Base-by-base conservation (phyloP, 2,329 filamentous ascomycete genomes). In the Ophiocordyceps camponoti-floridani region DNA sequence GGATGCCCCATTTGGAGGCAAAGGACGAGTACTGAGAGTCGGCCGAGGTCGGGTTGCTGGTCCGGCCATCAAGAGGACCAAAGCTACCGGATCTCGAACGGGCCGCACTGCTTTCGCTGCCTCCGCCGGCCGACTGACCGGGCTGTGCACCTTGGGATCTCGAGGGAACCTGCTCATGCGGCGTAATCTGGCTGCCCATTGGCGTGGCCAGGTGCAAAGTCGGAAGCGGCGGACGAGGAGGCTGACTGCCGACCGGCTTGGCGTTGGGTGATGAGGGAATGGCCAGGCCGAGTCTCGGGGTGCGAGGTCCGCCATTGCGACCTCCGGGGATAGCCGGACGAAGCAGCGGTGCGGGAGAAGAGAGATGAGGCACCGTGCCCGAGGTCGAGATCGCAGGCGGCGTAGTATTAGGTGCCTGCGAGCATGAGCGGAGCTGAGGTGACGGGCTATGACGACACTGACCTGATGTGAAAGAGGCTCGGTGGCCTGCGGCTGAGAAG, bases 21-120 rank as follows among this genome's bases (percentile, higher is more conserved):
- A 94, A 89, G 4, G 84, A 89, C 31, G 85, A 91, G 57, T 84
- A 91, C 51, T 86, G 84, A 10, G 86, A 91, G n/a, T 83, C 84
- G 14, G 87, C 87, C 18, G 84, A 89, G 6, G 82, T 84, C 31
- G 87, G 85, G 45, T 85, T 86, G 61, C 84, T 91, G 26, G 73
- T 77, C 49, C 79, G 75, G 44, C 81, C 80, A 56, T 91, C 84
- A 41, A 82, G 62, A 45, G 78, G 76, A 1, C 84, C 84, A 55
- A 91, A 89, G 61, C 85, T 94, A 38, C 84, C 85, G 16, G 84
- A 84, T 55, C 86, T 73, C 49, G 85, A 93, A 59, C 89, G 81
- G 47, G 79, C 79, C 42, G 74, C 75, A 55, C 84, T 89, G 56
- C 77, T 79, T 60, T 91, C 84, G 60, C 85, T 93, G 42, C 82